Evolutionary conservation across 768 basidiomycete genomes (phyloP).

Genomic region (Rhizopogon vesiculosus): DNA sequence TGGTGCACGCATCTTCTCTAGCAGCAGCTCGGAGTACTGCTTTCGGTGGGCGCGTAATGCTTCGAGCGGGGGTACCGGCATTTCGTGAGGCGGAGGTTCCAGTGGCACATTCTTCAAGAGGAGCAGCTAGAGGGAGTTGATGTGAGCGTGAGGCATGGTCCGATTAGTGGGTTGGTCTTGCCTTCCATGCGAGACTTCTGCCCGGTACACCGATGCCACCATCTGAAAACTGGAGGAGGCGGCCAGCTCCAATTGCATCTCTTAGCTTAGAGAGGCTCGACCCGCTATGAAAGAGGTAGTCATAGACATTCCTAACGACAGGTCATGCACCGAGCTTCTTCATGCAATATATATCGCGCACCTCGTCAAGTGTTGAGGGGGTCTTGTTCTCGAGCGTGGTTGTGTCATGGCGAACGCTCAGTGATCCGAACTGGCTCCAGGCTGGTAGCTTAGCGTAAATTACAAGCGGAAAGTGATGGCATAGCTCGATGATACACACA

Average conservation of each 20-base stretch:
- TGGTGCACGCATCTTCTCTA: slow-evolving; percentile 75
- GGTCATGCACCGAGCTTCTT: neutral
- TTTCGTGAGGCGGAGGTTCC: slow-evolving; percentile 39
- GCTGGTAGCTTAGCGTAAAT: neutral
- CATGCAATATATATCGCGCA: slow-evolving; percentile 9
- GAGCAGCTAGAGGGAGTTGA: slow-evolving; percentile 50
- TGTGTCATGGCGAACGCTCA: slow-evolving; percentile 17
- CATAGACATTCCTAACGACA: slow-evolving; percentile 34
- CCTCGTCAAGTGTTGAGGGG: slow-evolving; percentile 18
- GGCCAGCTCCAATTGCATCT: slow-evolving; percentile 60
- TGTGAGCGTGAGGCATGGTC: slow-evolving; percentile 16
- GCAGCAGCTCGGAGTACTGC: slow-evolving; percentile 52
- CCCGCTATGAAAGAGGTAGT: slow-evolving; percentile 47
- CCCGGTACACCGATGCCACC: slow-evolving; percentile 51
- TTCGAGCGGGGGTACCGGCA: slow-evolving; percentile 33
- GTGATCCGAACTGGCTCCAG: neutral
- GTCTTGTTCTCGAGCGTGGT: slow-evolving; percentile 12
- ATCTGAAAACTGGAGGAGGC: slow-evolving; percentile 43
- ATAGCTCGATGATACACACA: no score
- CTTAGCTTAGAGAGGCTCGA: slow-evolving; percentile 57
- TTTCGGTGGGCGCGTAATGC: slow-evolving; percentile 45
- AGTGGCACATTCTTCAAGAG: slow-evolving; percentile 56
- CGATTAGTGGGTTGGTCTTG: slow-evolving; percentile 12
- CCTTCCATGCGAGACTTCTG: slow-evolving; percentile 88
- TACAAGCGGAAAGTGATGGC: no score